Conservation (phyloP, 371 early-diverging fungal species). For the Apophysomyces elegans region DNA sequence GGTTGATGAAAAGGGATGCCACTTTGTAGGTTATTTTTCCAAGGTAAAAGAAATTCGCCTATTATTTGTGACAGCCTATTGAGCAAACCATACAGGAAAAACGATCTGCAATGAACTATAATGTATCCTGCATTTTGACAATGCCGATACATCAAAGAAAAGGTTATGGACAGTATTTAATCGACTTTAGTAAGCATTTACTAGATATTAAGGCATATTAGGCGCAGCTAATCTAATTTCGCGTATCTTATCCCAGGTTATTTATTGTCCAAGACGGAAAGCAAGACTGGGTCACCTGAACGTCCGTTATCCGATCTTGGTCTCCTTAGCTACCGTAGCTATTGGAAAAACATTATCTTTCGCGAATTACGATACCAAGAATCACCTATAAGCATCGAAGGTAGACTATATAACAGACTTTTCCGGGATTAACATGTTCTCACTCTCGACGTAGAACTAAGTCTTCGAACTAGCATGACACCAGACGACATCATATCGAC, state of each 20-base stretch:
- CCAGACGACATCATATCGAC: constrained; percentile 74
- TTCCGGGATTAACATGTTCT: background rate
- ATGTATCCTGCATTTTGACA: constrained; percentile 97
- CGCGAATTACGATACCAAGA: constrained; percentile 26
- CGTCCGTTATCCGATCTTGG: constrained; percentile 94
- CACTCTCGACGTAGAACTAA: constrained; percentile 44
- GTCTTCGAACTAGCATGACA: constrained; percentile 68
- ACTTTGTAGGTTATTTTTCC: constrained; percentile 97
- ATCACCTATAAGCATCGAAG: constrained; percentile 35
- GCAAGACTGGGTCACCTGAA: constrained; percentile 85
- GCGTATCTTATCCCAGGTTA: constrained; percentile 59
- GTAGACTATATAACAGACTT: constrained; percentile 4
- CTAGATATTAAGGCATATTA: too few relatives aligned
- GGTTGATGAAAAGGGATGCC: constrained; percentile 77
- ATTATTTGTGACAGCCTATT: background rate
- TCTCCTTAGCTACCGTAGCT: constrained; percentile 77
- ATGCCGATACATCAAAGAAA: constrained; percentile 93
- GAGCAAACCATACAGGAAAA: constrained; percentile 73
- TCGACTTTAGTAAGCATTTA: constrained; percentile 83
- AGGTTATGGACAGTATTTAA: constrained; percentile 95
- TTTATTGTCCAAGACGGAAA: constrained; percentile 84
- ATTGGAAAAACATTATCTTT: constrained; percentile 60
- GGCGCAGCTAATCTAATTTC: too few relatives aligned
- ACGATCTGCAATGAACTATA: constrained; percentile 83
- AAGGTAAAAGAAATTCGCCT: constrained; percentile 57